Evolutionary conservation across 768 basidiomycete genomes (phyloP).

Genomic region (Podaxis sp.): DNA sequence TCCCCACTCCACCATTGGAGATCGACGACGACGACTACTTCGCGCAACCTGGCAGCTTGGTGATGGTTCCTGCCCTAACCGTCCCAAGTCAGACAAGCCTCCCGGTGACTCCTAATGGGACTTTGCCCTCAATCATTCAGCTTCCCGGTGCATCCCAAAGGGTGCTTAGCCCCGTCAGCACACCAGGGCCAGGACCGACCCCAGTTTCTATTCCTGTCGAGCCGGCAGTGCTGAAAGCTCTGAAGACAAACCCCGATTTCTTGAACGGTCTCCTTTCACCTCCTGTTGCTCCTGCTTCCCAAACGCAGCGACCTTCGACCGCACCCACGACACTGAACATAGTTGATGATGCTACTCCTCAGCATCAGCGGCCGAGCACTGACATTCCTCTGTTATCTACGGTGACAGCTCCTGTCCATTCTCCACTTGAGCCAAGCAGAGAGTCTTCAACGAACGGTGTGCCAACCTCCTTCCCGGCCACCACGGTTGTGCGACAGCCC

Average conservation of each 20-base stretch:
- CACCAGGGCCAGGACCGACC: conserved; percentile 18
- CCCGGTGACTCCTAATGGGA: conserved; percentile 11
- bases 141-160: conserved; percentile 20
- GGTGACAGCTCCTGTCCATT: neutral
- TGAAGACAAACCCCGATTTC: conserved; percentile 12
- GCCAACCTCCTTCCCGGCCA: neutral
- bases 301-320: neutral
- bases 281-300: neutral
- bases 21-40: conserved; percentile 5
- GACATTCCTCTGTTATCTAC: neutral
- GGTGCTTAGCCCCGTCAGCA: conserved; percentile 16
- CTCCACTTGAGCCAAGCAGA: neutral
- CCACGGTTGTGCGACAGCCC: conserved; percentile 17
- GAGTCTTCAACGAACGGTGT: neutral
- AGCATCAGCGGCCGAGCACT: neutral
- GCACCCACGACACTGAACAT: neutral
- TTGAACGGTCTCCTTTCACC: neutral
- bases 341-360: neutral
- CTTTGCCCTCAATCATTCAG: conserved; percentile 14
- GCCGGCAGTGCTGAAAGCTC: conserved; percentile 18
- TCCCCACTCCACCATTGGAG: neutral
- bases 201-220: conserved; percentile 21
- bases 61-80: neutral
- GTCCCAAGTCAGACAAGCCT: conserved; percentile 31
- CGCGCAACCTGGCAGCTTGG: conserved; percentile 1